Base-by-base conservation (phyloP, 2,329 filamentous ascomycete species). In the Trichoderma atroviride region DNA sequence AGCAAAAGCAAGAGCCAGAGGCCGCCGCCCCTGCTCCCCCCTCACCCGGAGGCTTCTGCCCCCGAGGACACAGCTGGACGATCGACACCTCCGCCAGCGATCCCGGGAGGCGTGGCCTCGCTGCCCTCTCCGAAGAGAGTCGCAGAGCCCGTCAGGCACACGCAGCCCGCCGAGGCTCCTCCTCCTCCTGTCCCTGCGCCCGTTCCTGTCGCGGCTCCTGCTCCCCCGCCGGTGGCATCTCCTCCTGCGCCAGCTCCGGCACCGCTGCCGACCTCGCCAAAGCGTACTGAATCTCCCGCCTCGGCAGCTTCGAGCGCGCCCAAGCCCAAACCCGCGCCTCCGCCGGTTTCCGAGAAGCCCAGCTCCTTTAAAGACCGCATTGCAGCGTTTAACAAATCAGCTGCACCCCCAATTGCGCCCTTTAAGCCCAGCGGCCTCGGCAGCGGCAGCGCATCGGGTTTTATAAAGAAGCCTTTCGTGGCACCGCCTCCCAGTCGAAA, bases 391-490 rank as follows among this genome's bases (percentile, higher is more conserved):
- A 99, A 99, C 81, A 96, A 95, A 78, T 85, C 92, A 56, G 88
- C 92, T 47, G 93, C 94, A 6, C 89, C 94, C 3, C 96, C 96
- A 10, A 84, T 96, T 70, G 88, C 93, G n/a, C 96, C 96, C 1
- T 95, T 96, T 82, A 97, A 97, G 78, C 93, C 94, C 24, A 85
- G 86, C 70, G 88, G 88, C 2, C 81, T 91, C 31, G 81, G 85
- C 69, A 83, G 86, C 35, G 85, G 85, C 53, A 72, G 87, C 70
- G 31, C 55, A 35, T 85, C 86, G 72, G 86, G 86, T 65, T 98
- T 98, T 77, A 90, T 99, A 80, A 97, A 95, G 85, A 98, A 98
- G 81, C 94, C 95, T 0, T 99, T 97, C 76, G 94, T 99, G 69
- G 93, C 96, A 4, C 94, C 96, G 63, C 96, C 96, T 22, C 96